Percentiles rank a stretch among this genome's conserved stretches.
These are phyloP conservation scores for Trypanosoma rangeli DNA, from an alignment of 208 protist species.

Conservation along the genomic window DNA sequence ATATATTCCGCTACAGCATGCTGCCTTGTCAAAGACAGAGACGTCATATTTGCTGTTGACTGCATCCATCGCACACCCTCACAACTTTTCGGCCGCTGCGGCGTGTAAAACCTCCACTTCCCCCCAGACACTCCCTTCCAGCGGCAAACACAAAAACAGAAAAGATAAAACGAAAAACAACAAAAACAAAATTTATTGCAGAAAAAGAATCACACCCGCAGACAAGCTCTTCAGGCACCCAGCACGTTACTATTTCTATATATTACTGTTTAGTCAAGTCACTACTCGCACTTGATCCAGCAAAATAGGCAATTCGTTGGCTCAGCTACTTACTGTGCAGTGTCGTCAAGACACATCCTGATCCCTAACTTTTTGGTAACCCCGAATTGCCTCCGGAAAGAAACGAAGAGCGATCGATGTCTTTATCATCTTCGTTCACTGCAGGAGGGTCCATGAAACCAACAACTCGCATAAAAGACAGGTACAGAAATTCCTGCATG, in stretches of 20 bases:
- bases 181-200: too few species aligned
- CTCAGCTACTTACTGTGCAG: background rate
- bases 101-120: background rate
- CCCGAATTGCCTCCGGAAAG: background rate
- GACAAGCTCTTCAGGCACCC: too few species aligned
- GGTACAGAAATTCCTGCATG: conserved; percentile 71
- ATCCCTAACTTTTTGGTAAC: background rate
- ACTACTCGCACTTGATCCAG: background rate
- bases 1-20: conserved; percentile 49
- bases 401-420: conserved; percentile 6
- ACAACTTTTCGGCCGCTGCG: background rate
- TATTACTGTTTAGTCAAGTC: conserved; percentile 7
- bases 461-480: conserved; percentile 48
- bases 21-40: background rate
- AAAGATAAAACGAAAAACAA: conserved; percentile 13
- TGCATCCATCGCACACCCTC: background rate
- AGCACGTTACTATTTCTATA: background rate
- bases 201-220: too few species aligned
- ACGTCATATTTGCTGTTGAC: background rate
- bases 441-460: conserved; percentile 42
- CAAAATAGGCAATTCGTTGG: background rate
- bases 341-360: background rate
- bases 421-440: conserved; percentile 24
- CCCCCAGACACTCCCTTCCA: background rate
- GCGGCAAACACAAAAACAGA: conserved; percentile 11